phyloP scores from a whole-genome alignment of 2,329 filamentous ascomycete species.

The Microsporum ferrugineum region DNA sequence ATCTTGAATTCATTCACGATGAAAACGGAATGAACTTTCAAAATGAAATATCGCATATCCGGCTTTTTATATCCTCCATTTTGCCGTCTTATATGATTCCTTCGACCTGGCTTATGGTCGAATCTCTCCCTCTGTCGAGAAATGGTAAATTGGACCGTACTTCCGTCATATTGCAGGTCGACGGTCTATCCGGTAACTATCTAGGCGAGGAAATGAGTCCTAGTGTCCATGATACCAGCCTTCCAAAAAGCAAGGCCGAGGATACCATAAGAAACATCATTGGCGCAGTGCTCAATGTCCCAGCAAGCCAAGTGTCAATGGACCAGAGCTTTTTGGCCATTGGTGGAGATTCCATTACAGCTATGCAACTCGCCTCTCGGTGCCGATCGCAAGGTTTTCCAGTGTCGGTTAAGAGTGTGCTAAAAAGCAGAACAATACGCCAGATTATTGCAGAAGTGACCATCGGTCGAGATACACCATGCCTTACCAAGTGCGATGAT shows the following conservation, averaged over 20 bases:
- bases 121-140: constrained; percentile 9
- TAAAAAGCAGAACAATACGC: not conserved
- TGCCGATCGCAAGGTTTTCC: not conserved
- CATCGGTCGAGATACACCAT: not conserved
- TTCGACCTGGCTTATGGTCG: constrained; percentile 7
- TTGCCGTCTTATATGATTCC: constrained; percentile 14
- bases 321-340: not conserved
- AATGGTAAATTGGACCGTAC: constrained; percentile 10
- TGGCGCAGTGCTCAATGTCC: not conserved
- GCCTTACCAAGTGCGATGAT: not conserved
- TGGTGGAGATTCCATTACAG: constrained; percentile 31
- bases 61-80: not conserved
- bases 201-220: not conserved
- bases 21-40: not conserved
- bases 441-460: not conserved
- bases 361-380: constrained; percentile 19
- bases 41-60: not conserved
- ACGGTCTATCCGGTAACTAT: not conserved
- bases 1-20: not conserved
- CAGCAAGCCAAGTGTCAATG: not conserved
- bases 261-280: not conserved
- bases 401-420: constrained; percentile 1
- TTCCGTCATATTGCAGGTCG: not conserved
- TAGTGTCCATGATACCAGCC: not conserved
- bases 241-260: not conserved